Conservation (phyloP, 306 rosid genomes). For the Trichosanthes cucumerina region DNA sequence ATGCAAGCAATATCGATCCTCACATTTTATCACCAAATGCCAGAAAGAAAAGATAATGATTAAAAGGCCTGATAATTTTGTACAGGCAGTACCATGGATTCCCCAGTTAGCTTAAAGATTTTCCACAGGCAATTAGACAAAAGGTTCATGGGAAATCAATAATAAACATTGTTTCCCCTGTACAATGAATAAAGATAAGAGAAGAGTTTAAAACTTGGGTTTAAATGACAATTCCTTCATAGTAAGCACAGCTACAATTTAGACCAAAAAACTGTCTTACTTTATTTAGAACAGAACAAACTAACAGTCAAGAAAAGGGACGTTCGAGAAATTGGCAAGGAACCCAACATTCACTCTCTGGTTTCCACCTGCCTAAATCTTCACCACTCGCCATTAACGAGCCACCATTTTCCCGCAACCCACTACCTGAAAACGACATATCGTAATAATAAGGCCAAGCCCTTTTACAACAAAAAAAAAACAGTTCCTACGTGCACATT, state of each 20-base stretch:
- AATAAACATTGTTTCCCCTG: neutral
- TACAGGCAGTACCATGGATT: neutral
- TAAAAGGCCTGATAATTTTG: neutral
- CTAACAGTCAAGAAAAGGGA: neutral
- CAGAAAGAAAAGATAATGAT: neutral
- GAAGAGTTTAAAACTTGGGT: neutral
- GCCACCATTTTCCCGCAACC: neutral
- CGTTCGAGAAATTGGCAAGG: neutral
- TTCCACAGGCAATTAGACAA: neutral
- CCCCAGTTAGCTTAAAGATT: neutral
- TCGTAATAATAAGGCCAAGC: neutral
- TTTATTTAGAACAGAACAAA: conserved; percentile 3
- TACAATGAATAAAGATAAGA: neutral
- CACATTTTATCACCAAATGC: conserved; percentile 4
- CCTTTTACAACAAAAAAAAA: neutral
- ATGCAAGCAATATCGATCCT: neutral
- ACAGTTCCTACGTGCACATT: neutral
- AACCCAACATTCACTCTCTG: conserved; percentile 2
- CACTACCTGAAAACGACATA: neutral
- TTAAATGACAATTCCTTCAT: neutral
- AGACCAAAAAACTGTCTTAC: neutral
- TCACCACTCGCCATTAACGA: neutral
- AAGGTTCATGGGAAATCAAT: neutral
- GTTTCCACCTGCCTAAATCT: neutral
- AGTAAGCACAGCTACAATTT: neutral